Evolutionary conservation across 441 rosid species (phyloP), one percentile per base, ranked within the genome.

Genomic region (Pelargonium citronellum): DNA sequence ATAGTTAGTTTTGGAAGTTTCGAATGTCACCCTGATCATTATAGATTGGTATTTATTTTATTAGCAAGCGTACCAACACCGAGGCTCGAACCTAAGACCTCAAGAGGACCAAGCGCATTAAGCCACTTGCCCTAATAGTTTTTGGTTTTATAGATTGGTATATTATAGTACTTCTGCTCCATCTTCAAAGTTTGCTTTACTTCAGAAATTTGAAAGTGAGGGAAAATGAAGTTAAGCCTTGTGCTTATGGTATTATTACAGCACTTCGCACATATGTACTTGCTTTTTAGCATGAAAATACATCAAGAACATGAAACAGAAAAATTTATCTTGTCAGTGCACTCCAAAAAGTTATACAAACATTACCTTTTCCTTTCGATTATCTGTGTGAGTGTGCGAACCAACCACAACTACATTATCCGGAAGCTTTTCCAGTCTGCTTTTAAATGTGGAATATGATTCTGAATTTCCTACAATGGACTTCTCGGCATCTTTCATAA

Each of bases 401-500:
- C 97, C 97, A 65, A 95, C 85, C 24, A 91, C 89, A 64, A 95
- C 85, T 64, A 92, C 82, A 72, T 82, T 89, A 16, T 81, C 90
- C 5, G 98, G 94, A 67, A 95, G 72, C 79, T 78, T 87, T 76
- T 92, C 98, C 64, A 92, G 82, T 84, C 91, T 92, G 77, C 84
- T 81, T 81, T 83, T 89, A 64, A 95, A 76, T 68, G 85, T 82
- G 60, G 80, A 73, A 70, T 82, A 82, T 22, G 85, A 90, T 77
- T 95, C 99, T 78, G 81, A 86, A 76, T 86, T 92, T 51, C 95
- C 94, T 71, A 76, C 91, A 43, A 91, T 67, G 27, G 96, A 87
- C 79, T 95, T 92, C 82, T 95, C 98, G 68, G 91, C 83, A 64
- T 92, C 99, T 87, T 95, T 92, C 75, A 95, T 72, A 64, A 95